A percentile compares a stretch with the other conserved stretches of the same genome.
These are phyloP conservation scores for Emericellopsis atlantica DNA, from an alignment of 2,329 filamentous ascomycete genomes.

Conservation along the genomic window DNA sequence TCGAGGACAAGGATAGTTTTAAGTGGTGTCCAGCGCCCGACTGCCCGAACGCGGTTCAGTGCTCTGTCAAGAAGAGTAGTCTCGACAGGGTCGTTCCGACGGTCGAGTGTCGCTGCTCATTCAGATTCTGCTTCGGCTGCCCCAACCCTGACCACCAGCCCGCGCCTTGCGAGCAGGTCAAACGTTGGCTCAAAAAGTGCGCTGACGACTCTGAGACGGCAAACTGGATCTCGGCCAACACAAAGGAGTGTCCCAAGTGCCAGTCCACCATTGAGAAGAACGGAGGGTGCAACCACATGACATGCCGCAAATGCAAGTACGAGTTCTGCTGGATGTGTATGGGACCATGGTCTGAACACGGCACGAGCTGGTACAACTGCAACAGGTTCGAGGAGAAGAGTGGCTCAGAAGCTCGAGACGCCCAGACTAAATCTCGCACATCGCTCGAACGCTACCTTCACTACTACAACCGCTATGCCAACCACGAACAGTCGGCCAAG, in stretches of 20 bases:
- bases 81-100: conserved; percentile 78
- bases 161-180: conserved; percentile 80
- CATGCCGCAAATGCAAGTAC: conserved; percentile 86
- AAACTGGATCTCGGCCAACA: conserved; percentile 99
- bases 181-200: conserved; percentile 95
- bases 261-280: conserved; percentile 98
- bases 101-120: conserved; percentile 72
- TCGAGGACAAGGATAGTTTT: conserved; percentile 89
- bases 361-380: conserved; percentile 99
- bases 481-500: conserved; percentile 95
- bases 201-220: conserved; percentile 97
- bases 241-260: conserved; percentile 94
- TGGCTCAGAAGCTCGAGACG: conserved; percentile 77
- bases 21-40: conserved; percentile 99
- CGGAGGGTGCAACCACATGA: conserved; percentile 96
- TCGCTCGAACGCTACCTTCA: conserved; percentile 94
- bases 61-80: conserved; percentile 76
- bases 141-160: conserved; percentile 84
- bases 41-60: conserved; percentile 87
- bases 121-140: conserved; percentile 93
- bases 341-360: conserved; percentile 97
- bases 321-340: conserved; percentile 99
- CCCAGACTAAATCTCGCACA: conserved; percentile 79
- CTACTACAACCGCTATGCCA: conserved; percentile 98
- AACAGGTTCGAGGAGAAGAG: conserved; percentile 96